These are phyloP conservation scores for Arctostaphylos glauca DNA, from an alignment of 148 eudicot species.

Conservation along the genomic window DNA sequence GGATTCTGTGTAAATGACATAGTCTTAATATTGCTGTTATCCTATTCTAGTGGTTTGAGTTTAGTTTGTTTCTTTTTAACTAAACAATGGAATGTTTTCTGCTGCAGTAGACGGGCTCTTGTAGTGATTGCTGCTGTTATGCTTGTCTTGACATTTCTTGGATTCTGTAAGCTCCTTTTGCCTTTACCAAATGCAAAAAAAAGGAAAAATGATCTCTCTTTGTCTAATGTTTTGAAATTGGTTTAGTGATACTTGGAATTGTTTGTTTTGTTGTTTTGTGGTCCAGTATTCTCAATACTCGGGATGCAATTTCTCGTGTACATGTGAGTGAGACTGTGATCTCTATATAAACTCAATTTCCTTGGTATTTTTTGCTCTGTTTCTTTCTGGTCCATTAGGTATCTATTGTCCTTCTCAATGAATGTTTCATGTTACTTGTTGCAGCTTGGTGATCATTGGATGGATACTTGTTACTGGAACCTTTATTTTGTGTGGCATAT, in stretches of 20 bases:
- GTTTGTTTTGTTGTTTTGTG: slow-evolving; percentile 6
- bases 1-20: slow-evolving; percentile 54
- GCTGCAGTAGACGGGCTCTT: slow-evolving; percentile 71
- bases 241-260: background rate
- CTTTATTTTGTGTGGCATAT: slow-evolving; percentile 73
- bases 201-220: background rate
- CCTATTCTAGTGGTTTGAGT: background rate
- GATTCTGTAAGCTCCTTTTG: slow-evolving; percentile 57
- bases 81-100: slow-evolving; percentile 6
- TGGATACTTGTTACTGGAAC: slow-evolving; percentile 84
- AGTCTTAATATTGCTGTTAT: background rate
- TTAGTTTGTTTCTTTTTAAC: background rate
- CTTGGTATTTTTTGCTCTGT: background rate
- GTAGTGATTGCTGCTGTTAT: slow-evolving; percentile 77
- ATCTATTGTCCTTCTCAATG: background rate
- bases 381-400: background rate
- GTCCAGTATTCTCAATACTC: slow-evolving; percentile 75
- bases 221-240: background rate
- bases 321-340: slow-evolving; percentile 50
- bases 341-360: slow-evolving; percentile 6
- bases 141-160: slow-evolving; percentile 74
- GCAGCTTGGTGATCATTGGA: slow-evolving; percentile 80
- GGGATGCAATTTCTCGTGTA: slow-evolving; percentile 82
- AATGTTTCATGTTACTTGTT: slow-evolving; percentile 11
- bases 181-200: slow-evolving; percentile 3